Evolutionary conservation across 345 rosid genomes (phyloP).

Genomic region (Sonneratia alba): DNA sequence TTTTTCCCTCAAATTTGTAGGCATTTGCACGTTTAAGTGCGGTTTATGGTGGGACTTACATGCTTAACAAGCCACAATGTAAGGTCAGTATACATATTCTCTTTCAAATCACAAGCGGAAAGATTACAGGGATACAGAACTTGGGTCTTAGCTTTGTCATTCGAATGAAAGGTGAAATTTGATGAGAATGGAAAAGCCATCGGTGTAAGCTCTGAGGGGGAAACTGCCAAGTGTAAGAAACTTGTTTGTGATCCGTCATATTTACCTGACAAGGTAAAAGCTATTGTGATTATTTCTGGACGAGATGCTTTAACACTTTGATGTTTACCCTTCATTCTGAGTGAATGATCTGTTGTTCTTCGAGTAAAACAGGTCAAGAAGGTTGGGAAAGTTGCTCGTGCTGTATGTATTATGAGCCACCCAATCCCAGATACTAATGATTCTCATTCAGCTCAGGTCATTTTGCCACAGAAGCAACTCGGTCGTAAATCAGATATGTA

Average conservation of each 20-base stretch:
- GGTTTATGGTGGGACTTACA: conserved; percentile 92
- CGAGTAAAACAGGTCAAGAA: conserved; percentile 57
- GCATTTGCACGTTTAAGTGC: conserved; percentile 95
- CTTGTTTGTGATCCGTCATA: conserved; percentile 85
- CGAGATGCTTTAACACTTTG: neutral
- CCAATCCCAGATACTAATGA: conserved; percentile 76
- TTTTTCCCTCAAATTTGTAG: conserved; percentile 23
- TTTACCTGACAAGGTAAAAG: conserved; percentile 61
- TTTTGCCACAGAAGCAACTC: conserved; percentile 90
- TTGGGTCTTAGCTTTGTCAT: neutral
- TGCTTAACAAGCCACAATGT: conserved; percentile 93
- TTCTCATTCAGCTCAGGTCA: conserved; percentile 86
- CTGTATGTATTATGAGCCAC: conserved; percentile 94
- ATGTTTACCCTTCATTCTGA: neutral
- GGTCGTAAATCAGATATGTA: conserved; percentile 92
- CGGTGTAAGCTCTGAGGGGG: conserved; percentile 79
- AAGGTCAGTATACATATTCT: conserved; percentile 36
- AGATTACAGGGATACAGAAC: neutral
- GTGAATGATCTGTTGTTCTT: neutral
- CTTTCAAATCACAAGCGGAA: neutral
- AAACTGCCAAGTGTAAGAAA: conserved; percentile 93
- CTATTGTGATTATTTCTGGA: neutral
- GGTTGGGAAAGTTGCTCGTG: conserved; percentile 87
- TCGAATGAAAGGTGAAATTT: conserved; percentile 52
- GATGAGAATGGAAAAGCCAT: conserved; percentile 54